Evolutionary conservation across 108 stramenopile species (phyloP).

Genomic region (Cyclotella distinguenda): DNA sequence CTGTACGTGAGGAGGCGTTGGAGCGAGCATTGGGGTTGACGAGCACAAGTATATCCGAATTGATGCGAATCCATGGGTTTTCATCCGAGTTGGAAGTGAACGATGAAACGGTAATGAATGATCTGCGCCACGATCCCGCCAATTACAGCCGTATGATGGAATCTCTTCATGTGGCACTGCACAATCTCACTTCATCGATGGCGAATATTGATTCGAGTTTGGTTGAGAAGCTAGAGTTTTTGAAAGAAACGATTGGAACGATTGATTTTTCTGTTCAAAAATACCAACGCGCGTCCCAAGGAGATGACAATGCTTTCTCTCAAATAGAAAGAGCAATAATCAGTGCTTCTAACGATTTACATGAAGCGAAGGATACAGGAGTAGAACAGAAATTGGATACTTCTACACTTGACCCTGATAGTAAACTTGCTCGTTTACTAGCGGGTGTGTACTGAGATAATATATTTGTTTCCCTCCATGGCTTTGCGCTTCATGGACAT

Average conservation of each 20-base stretch:
- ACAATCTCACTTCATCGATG: conserved; percentile 25
- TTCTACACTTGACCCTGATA: not conserved
- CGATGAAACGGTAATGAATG: conserved; percentile 5
- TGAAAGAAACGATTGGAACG: conserved; percentile 33
- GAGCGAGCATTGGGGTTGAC: conserved; percentile 20
- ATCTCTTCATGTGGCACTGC: conserved; percentile 24
- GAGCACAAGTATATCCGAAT: conserved; percentile 11
- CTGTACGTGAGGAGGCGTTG: conserved; percentile 23
- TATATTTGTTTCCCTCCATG: no score
- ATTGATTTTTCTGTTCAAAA: conserved; percentile 39
- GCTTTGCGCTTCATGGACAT: no score
- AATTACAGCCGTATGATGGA: conserved; percentile 5
- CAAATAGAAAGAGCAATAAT: conserved; percentile 36
- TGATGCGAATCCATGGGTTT: conserved; percentile 37
- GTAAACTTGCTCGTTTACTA: conserved; percentile 3
- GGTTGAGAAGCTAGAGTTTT: conserved; percentile 18
- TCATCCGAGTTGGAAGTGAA: not conserved
- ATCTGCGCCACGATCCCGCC: not conserved
- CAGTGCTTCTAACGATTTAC: not conserved
- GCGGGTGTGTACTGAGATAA: not conserved
- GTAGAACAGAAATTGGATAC: conserved; percentile 2
- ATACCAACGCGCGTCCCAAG: conserved; percentile 22
- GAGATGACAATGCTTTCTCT: conserved; percentile 39
- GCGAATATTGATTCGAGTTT: conserved; percentile 25
- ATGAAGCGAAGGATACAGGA: not conserved